Conservation (phyloP, 1,284 basidiomycete species). For the Malassezia sympodialis region DNA sequence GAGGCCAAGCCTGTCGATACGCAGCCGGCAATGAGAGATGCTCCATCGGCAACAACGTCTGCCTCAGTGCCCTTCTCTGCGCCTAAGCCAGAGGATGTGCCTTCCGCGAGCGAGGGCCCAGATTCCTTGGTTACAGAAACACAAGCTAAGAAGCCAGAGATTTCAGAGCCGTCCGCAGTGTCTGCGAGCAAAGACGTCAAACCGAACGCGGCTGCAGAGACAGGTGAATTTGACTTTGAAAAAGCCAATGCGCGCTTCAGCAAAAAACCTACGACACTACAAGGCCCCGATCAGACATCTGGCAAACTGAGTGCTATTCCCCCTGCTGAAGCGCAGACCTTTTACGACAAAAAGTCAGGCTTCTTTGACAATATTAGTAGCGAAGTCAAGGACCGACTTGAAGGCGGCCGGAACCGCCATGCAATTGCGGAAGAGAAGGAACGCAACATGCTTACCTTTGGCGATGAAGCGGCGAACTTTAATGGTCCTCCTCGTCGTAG, state of each 20-base stretch:
- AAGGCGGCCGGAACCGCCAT: slow-evolving; percentile 15
- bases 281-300: neutral
- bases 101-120: neutral
- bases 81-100: neutral
- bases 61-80: neutral
- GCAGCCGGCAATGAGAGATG: neutral
- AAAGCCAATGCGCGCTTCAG: slow-evolving; percentile 42
- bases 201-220: slow-evolving; percentile 18
- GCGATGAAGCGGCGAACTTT: slow-evolving; percentile 27
- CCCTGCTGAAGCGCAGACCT: slow-evolving; percentile 21
- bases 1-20: slow-evolving; percentile 8
- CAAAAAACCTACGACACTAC: slow-evolving; percentile 16
- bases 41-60: neutral
- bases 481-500: neutral
- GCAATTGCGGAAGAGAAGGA: slow-evolving; percentile 28
- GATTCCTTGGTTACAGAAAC: neutral
- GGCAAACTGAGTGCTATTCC: slow-evolving; percentile 37
- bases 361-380: slow-evolving; percentile 46
- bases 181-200: neutral
- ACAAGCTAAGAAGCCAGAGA: neutral
- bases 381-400: slow-evolving; percentile 42
- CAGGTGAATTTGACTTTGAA: slow-evolving; percentile 43
- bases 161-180: neutral
- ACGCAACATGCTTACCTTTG: slow-evolving; percentile 44
- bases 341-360: slow-evolving; percentile 42